phyloP scores from a whole-genome alignment of 1,284 basidiomycete genomes.

The Fistulinella cinereoalba region DNA sequence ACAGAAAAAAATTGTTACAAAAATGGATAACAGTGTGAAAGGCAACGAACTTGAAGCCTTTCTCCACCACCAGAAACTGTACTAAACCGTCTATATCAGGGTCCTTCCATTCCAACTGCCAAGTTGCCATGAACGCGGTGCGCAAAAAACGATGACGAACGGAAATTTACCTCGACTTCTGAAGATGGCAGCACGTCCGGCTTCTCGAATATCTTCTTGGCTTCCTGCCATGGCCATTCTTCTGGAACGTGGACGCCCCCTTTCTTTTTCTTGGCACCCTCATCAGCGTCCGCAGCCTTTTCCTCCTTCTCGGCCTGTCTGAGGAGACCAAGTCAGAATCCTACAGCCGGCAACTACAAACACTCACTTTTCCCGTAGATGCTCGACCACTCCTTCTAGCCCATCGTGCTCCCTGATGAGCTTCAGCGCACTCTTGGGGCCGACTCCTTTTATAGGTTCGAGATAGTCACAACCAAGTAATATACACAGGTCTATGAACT shows the following conservation, averaged over 20 bases:
- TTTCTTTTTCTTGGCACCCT: constrained; percentile 50
- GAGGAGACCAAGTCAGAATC: constrained; percentile 2
- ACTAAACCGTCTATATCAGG: constrained; percentile 95
- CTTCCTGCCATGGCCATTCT: constrained; percentile 95
- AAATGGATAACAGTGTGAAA: not conserved
- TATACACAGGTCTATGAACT: constrained; percentile 98
- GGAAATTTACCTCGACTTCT: constrained; percentile 71
- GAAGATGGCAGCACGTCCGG: constrained; percentile 88
- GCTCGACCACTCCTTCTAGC: constrained; percentile 78
- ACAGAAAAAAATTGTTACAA: constrained; percentile 2
- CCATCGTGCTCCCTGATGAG: constrained; percentile 85
- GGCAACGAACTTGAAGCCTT: constrained; percentile 85
- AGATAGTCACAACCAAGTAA: constrained; percentile 98
- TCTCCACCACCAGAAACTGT: constrained; percentile 91
- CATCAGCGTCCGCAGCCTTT: constrained; percentile 40
- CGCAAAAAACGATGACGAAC: not conserved
- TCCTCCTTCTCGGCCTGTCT: constrained; percentile 56
- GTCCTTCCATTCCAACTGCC: constrained; percentile 88
- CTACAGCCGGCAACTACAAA: not conserved
- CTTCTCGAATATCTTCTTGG: constrained; percentile 84
- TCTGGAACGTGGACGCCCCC: constrained; percentile 84
- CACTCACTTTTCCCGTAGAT: constrained; percentile 75
- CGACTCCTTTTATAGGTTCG: constrained; percentile 93
- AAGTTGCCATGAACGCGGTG: not conserved
- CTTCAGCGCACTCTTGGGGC: constrained; percentile 95